Percentiles rank a stretch among this genome's conserved stretches.
Evolutionary conservation across 441 rosid genomes (phyloP).

Genomic region (Gossypium gossypioides): DNA sequence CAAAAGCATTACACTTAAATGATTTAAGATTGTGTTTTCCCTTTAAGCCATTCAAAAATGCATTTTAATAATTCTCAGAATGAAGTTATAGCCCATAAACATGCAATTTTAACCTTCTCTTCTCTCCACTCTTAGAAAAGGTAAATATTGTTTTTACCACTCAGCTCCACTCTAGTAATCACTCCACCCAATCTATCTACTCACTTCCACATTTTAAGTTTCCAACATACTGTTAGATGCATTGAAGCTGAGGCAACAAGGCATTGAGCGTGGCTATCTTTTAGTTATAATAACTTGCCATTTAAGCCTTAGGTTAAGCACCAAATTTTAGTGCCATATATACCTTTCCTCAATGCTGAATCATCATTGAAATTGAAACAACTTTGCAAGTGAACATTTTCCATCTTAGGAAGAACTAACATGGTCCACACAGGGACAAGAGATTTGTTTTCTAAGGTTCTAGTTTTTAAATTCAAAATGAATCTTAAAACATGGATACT

Average conservation of each 20-base stretch:
- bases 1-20: not conserved
- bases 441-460: too few species aligned
- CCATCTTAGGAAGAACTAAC: not conserved
- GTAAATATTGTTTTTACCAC: not conserved
- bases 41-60: not conserved
- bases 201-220: not conserved
- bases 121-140: not conserved
- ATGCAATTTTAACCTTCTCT: not conserved
- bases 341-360: not conserved
- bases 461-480: too few species aligned
- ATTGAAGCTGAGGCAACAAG: not conserved
- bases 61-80: too few species aligned
- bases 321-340: not conserved
- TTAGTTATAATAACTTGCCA: not conserved
- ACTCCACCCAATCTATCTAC: not conserved
- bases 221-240: not conserved
- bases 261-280: not conserved
- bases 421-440: too few species aligned
- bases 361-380: not conserved
- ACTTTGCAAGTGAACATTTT: not conserved
- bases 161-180: not conserved
- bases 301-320: not conserved
- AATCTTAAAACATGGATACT: too few species aligned
- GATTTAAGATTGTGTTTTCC: not conserved
- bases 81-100: not conserved